Conservation (phyloP, 2,329 filamentous ascomycete genomes). For the Trichophyton equinum region DNA sequence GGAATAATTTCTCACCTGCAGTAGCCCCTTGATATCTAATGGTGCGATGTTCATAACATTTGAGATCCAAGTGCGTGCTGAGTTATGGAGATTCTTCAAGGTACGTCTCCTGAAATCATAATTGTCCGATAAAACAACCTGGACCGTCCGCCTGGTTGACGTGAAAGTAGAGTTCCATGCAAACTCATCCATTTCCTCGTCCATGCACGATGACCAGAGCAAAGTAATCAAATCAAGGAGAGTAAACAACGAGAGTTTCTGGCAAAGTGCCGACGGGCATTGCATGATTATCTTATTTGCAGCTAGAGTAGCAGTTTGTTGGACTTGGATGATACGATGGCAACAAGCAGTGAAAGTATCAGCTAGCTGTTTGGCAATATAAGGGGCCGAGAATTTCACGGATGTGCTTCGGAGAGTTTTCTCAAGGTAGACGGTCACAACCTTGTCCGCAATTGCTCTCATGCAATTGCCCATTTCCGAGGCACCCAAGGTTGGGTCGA, state of each 20-base stretch:
- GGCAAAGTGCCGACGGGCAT: slow-evolving; percentile 80
- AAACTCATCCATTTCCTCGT: slow-evolving; percentile 89
- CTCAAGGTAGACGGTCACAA: slow-evolving; percentile 65
- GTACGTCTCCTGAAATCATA: slow-evolving; percentile 71
- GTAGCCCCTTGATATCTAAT: slow-evolving; percentile 81
- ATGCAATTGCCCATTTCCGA: slow-evolving; percentile 52
- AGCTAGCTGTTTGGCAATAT: slow-evolving; percentile 77
- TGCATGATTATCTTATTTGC: slow-evolving; percentile 75
- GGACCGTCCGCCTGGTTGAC: slow-evolving; percentile 64
- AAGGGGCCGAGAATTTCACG: slow-evolving; percentile 76
- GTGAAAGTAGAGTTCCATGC: slow-evolving; percentile 70
- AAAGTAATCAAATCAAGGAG: slow-evolving; percentile 82
- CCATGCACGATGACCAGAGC: slow-evolving; percentile 90
- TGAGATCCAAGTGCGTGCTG: slow-evolving; percentile 68
- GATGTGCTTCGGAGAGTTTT: slow-evolving; percentile 60
- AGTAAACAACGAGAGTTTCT: slow-evolving; percentile 81
- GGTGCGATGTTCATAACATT: slow-evolving; percentile 73
- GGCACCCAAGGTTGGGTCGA: slow-evolving; percentile 68
- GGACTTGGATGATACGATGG: slow-evolving; percentile 82
- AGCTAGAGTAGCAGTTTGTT: slow-evolving; percentile 69
- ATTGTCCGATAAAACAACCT: slow-evolving; percentile 85
- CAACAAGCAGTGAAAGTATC: slow-evolving; percentile 79
- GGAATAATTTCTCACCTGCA: slow-evolving; percentile 40
- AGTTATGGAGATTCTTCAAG: slow-evolving; percentile 61
- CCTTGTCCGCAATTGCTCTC: slow-evolving; percentile 50